Evolutionary conservation across 352 stramenopile genomes (phyloP).

Genomic region (Phytophthora boehmeriae): DNA sequence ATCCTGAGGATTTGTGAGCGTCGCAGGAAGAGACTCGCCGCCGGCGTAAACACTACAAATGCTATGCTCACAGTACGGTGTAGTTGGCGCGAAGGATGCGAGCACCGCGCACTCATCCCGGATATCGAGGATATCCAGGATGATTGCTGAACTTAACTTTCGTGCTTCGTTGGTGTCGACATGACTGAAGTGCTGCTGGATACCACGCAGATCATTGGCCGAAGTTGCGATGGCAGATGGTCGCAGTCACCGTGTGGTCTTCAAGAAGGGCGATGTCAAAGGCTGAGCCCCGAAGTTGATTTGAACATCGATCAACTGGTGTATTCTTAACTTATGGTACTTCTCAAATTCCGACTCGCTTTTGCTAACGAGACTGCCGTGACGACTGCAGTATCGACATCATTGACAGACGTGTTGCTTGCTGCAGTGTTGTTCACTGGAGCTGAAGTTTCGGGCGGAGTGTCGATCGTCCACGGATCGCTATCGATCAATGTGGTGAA

Average conservation of each 20-base stretch:
- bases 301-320: neutral
- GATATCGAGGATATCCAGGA: no score
- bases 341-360: neutral
- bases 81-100: neutral
- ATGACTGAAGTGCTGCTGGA: no score
- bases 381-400: neutral
- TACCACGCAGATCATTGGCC: no score
- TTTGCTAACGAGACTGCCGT: neutral
- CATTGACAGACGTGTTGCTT: neutral
- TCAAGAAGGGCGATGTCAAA: no score
- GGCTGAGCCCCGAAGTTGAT: no score
- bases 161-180: no score
- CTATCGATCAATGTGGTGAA: constrained; percentile 25
- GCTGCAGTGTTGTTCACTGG: neutral
- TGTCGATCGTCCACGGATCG: constrained; percentile 21
- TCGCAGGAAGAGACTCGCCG: neutral
- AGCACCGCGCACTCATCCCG: neutral
- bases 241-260: no score
- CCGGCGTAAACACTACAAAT: neutral
- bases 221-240: no score
- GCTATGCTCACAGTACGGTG: no score
- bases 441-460: neutral
- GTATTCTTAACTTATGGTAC: neutral
- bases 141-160: no score
- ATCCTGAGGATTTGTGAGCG: neutral